A percentile compares a stretch with the other conserved stretches of the same genome.
Conservation (phyloP, 2,329 filamentous ascomycete genomes). For the Ophiocordyceps sinensis region DNA sequence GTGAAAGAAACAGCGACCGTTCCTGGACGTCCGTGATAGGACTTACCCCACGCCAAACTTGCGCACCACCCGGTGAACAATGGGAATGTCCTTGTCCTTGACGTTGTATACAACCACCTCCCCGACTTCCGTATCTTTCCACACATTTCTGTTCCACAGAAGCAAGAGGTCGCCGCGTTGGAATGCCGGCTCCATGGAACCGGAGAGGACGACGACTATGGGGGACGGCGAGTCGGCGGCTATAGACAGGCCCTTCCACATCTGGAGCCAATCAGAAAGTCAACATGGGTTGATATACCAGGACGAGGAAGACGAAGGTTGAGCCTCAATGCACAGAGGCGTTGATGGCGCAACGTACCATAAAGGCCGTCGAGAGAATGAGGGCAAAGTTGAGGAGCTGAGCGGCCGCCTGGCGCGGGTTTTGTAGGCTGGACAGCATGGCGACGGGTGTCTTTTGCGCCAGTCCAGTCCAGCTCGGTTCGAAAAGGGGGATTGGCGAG, state of each 20-base stretch:
- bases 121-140: constrained; percentile 39
- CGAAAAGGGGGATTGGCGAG: not conserved
- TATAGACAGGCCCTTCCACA: constrained; percentile 82
- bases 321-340: not conserved
- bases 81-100: constrained; percentile 87
- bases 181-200: constrained; percentile 75
- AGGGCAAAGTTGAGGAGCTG: constrained; percentile 86
- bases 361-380: constrained; percentile 81
- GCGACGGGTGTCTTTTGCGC: not conserved
- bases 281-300: no score
- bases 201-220: constrained; percentile 72
- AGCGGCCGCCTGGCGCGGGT: constrained; percentile 65
- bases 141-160: constrained; percentile 57
- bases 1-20: no score
- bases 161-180: constrained; percentile 64
- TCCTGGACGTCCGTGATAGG: no score
- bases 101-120: constrained; percentile 62
- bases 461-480: not conserved
- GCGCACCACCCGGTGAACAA: constrained; percentile 84
- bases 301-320: no score
- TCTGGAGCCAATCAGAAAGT: constrained; percentile 20
- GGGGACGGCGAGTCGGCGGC: constrained; percentile 60
- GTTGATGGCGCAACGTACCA: constrained; percentile 38
- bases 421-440: constrained; percentile 58
- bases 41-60: constrained; percentile 47